A percentile compares a stretch with the other conserved stretches of the same genome.
Conservation (phyloP, 2,329 filamentous ascomycete genomes). For the Ploettnerulaceae sp. region DNA sequence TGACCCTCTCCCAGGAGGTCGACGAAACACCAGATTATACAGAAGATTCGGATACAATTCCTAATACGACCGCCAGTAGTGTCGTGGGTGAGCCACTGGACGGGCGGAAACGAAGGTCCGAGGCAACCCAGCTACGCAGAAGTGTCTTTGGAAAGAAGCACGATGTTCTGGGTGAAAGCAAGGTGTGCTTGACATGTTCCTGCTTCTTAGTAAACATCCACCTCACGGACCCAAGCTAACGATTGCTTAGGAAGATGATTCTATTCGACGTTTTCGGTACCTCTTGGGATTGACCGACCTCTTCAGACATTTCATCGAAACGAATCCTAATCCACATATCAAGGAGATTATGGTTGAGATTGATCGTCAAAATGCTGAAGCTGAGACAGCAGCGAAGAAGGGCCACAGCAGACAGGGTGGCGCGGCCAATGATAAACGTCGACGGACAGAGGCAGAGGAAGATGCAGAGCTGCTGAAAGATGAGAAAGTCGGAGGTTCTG, state of each 20-base stretch:
- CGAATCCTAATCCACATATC: constrained; percentile 91
- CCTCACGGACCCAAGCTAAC: background rate
- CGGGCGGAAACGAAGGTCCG: constrained; percentile 78
- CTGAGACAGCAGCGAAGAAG: constrained; percentile 61
- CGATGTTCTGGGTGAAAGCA: constrained; percentile 83
- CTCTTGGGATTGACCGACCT: constrained; percentile 91
- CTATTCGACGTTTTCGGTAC: constrained; percentile 89
- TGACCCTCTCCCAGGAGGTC: constrained; percentile 42
- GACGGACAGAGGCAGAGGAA: constrained; percentile 95
- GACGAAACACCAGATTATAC: constrained; percentile 64
- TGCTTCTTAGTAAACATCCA: background rate
- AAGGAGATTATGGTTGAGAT: constrained; percentile 92
- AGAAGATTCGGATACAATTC: constrained; percentile 63
- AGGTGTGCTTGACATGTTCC: constrained; percentile 51
- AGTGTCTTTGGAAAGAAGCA: constrained; percentile 95
- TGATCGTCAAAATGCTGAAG: constrained; percentile 83
- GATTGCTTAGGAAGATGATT: constrained; percentile 74
- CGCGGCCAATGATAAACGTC: constrained; percentile 69
- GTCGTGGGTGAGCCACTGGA: constrained; percentile 74
- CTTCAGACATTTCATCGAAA: constrained; percentile 98
- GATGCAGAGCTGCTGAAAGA: constrained; percentile 85
- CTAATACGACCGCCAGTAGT: constrained; percentile 74
- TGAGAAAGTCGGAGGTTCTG: constrained; percentile 80
- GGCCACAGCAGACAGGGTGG: constrained; percentile 77
- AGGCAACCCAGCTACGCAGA: constrained; percentile 83